These are phyloP conservation scores for Ilex paraguariensis DNA, from an alignment of 305 asterid species.

Conservation along the genomic window DNA sequence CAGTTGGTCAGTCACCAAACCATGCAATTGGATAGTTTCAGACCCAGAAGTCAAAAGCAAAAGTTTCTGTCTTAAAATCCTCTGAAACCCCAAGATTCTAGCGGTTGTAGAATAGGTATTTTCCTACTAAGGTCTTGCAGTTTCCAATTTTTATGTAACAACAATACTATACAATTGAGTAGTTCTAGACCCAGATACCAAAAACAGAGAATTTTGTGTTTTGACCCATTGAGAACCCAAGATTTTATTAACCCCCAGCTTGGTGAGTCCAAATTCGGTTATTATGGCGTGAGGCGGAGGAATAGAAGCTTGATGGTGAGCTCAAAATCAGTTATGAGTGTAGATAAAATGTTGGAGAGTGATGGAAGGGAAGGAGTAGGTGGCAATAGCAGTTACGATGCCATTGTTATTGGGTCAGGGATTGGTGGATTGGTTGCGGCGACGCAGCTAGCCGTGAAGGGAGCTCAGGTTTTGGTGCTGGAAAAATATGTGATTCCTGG, in stretches of 20 bases:
- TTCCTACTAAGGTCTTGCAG: too few species aligned
- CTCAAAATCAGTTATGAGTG: constrained; percentile 46
- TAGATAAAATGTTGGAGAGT: constrained; percentile 31
- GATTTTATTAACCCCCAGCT: constrained; percentile 12
- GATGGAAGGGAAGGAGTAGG: constrained; percentile 22
- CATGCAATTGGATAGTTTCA: constrained; percentile 1
- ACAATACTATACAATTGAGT: too few species aligned
- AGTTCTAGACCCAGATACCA: neutral
- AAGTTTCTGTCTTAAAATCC: constrained; percentile 13
- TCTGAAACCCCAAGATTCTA: constrained; percentile 2
- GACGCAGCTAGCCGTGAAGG: constrained; percentile 92
- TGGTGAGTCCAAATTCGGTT: constrained; percentile 22
- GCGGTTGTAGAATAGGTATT: constrained; percentile 26
- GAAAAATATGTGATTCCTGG: constrained; percentile 99
- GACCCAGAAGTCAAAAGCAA: constrained; percentile 12
- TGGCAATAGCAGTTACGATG: constrained; percentile 48
- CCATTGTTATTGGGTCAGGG: constrained; percentile 94
- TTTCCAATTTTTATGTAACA: too few species aligned
- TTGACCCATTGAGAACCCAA: constrained; percentile 23
- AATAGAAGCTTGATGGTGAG: constrained; percentile 21
- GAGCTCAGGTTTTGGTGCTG: constrained; percentile 81
- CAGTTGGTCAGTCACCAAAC: constrained; percentile 9
- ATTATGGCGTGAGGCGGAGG: constrained; percentile 19
- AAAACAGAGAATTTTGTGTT: constrained; percentile 14
- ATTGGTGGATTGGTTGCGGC: constrained; percentile 96